A percentile compares a stretch with the other conserved stretches of the same genome.
These are phyloP conservation scores for Trametes punicea DNA, from an alignment of 768 basidiomycete genomes.

Conservation along the genomic window DNA sequence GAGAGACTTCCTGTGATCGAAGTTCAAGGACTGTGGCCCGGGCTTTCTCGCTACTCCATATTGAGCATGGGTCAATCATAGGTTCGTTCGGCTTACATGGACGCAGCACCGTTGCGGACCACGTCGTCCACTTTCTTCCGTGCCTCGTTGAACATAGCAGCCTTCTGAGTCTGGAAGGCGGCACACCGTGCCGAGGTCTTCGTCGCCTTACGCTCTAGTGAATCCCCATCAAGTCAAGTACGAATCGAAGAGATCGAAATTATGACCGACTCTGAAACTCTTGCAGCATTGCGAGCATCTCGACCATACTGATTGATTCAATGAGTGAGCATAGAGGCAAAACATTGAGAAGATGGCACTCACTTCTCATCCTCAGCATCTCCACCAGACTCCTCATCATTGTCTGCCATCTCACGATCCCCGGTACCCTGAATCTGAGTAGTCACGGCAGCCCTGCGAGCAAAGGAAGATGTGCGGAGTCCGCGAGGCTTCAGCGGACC, in stretches of 20 bases:
- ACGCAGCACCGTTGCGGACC: conserved; percentile 20
- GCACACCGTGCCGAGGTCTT: conserved; percentile 21
- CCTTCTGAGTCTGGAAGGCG: conserved; percentile 27
- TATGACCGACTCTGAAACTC: conserved; percentile 26
- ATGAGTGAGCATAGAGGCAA: not conserved
- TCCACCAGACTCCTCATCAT: conserved; percentile 2
- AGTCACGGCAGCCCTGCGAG: not conserved
- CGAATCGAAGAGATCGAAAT: not conserved
- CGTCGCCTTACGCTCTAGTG: conserved; percentile 25
- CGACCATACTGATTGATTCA: conserved; percentile 17
- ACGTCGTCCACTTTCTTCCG: conserved; percentile 20
- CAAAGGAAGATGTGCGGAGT: not conserved
- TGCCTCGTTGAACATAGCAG: conserved; percentile 22
- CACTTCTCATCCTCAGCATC: conserved; percentile 22
- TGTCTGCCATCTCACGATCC: conserved; percentile 1
- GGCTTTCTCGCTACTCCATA: conserved; percentile 28
- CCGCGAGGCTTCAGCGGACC: not conserved
- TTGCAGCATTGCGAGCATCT: conserved; percentile 28
- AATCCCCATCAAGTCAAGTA: not conserved
- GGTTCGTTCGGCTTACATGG: conserved; percentile 18
- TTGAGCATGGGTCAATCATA: not conserved
- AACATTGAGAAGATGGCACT: not conserved
- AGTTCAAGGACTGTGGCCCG: conserved; percentile 22
- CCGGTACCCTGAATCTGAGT: not conserved
- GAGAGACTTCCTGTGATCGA: conserved; percentile 22